Conservation (phyloP, 176 grass and related monocot species). For the Eleusine coracana region DNA sequence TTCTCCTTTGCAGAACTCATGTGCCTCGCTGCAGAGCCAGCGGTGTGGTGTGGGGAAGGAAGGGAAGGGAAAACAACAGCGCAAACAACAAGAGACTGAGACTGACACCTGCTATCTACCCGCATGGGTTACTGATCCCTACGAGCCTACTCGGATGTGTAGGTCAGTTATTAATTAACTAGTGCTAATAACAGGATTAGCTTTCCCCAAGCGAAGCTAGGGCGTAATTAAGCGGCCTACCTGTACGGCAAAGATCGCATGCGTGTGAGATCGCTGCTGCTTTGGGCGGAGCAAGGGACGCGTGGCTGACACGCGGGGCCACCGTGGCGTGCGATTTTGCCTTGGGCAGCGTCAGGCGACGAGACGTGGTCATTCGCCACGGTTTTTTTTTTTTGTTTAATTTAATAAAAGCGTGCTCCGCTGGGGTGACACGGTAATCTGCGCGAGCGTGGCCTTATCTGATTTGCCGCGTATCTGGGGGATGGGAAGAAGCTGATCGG, state of each 20-base stretch:
- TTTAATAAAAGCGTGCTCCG: no score
- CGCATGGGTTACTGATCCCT: slow-evolving; percentile 45
- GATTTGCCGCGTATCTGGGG: no score
- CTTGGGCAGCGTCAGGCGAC: no score
- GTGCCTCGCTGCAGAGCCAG: background rate
- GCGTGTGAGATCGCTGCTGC: background rate
- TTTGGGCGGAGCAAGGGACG: background rate
- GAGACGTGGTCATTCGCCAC: no score
- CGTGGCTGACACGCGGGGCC: no score
- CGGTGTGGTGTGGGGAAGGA: no score
- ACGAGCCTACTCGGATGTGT: background rate
- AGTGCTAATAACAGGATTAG: background rate
- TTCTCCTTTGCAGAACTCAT: background rate
- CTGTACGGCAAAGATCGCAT: slow-evolving; percentile 40
- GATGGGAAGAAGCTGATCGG: no score
- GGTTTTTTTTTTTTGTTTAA: no score
- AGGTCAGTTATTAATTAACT: background rate
- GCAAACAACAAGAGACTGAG: slow-evolving; percentile 10
- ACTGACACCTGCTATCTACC: no score
- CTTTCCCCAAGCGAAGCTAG: background rate
- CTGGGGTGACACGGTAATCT: no score
- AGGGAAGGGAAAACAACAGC: background rate
- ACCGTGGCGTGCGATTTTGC: no score
- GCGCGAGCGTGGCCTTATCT: no score
- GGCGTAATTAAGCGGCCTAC: background rate